Base-by-base conservation (phyloP, 2,329 filamentous ascomycete genomes). In the Madurella fahalii region DNA sequence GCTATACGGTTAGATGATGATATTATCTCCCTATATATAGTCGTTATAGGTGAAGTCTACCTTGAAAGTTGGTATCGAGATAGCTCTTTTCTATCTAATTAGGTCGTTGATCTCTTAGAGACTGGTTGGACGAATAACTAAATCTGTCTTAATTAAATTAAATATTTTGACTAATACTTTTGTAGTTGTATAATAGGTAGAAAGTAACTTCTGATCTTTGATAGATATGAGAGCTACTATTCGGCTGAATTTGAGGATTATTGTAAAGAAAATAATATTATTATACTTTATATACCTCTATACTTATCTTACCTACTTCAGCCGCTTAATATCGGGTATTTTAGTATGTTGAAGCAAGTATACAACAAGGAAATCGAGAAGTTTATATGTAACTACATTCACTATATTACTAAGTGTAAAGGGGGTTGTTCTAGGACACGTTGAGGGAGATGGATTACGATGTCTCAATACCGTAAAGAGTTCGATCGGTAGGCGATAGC, bases 231-330 rank as follows among this genome's bases (percentile, higher is more conserved):
- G n/a, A n/a, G n/a, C n/a, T n/a, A n/a, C 50, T 20, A 52, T 34
- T 52, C 41, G 31, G 39, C 32, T 15, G 32, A 52, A 12, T 52
- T 52, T 31, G 42, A 52, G 42, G 15, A 39, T 16, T 52, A 40
- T 42, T 52, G 42, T 16, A 52, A 52, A 17, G 41, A 46, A 17
- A 46, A 52, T 15, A 52, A 46, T 9, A 52, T 75, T 60, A 68
- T 71, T 50, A 65, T 64, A 47, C 61, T 72, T 58, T 73, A 51
- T 53, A 69, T 73, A 52, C 68, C 65, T 50, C 5, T 63, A 13
- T 59, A 72, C 59, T 69, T 61, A 31, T 74, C 67, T 52, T 61
- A 74, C 63, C 49, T 71, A 15, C 65, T 71, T 17, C 64, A 76
- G 61, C 71, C 68, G 46, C 68, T 75, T 49, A 64, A 74, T 67